phyloP scores from a whole-genome alignment of 345 rosid species.

The Euphorbia tirucalli region DNA sequence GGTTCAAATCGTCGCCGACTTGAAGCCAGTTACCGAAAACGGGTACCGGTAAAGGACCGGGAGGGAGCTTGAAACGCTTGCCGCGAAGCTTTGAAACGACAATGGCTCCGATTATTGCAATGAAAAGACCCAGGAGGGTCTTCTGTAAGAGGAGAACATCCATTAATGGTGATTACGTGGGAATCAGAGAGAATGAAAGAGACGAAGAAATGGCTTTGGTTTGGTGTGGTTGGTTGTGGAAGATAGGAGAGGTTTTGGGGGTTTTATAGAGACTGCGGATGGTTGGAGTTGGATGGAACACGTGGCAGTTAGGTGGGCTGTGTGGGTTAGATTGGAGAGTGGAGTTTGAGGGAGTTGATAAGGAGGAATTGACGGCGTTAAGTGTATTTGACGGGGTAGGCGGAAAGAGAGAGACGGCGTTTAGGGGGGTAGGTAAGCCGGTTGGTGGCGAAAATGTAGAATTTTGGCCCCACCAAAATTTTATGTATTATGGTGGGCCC shows the following conservation, averaged over 20 bases:
- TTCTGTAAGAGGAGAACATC: conserved; percentile 84
- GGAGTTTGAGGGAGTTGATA: no score
- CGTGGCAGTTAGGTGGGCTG: no score
- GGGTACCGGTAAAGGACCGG: conserved; percentile 86
- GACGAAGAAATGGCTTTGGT: not conserved
- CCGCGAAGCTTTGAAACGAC: conserved; percentile 79
- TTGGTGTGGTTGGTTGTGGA: no score
- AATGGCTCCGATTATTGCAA: conserved; percentile 59
- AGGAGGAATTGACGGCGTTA: no score
- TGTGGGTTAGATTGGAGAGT: no score
- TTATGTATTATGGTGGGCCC: no score
- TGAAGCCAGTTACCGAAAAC: conserved; percentile 99
- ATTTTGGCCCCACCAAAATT: no score
- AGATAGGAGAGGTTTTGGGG: not conserved
- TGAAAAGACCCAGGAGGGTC: conserved; percentile 66
- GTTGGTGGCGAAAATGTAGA: no score
- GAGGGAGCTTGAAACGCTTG: conserved; percentile 80
- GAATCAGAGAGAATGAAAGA: not conserved
- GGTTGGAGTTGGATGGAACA: not conserved
- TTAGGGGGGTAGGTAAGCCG: no score
- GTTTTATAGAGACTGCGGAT: not conserved
- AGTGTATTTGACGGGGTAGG: no score
- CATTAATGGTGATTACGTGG: conserved; percentile 30
- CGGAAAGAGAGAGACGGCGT: no score
- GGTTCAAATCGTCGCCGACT: conserved; percentile 95